phyloP scores from a whole-genome alignment of 805 yeast genomes.

The Lipomyces lipofer region DNA sequence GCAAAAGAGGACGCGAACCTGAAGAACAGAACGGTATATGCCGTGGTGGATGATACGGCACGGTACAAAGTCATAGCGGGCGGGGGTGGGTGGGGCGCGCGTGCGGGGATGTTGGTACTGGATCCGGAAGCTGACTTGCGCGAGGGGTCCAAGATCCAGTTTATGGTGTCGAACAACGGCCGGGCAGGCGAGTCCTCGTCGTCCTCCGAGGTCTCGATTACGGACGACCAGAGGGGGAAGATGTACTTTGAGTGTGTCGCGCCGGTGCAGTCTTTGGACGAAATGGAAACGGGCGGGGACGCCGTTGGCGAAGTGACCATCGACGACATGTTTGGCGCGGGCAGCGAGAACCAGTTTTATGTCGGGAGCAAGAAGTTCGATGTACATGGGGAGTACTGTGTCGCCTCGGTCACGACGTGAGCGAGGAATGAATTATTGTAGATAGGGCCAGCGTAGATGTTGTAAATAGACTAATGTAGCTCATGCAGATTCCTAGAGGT shows the following conservation, averaged over 20 bases:
- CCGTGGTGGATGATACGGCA: conserved; percentile 32
- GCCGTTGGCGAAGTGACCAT: conserved; percentile 15
- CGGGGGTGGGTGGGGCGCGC: conserved; percentile 75
- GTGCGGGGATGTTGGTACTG: conserved; percentile 63
- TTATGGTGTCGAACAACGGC: conserved; percentile 32
- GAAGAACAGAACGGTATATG: conserved; percentile 25
- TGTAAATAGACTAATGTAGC: no score
- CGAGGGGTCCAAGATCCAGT: conserved; percentile 51
- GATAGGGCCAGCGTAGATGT: no score
- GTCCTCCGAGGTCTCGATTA: conserved; percentile 6
- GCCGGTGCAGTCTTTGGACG: conserved; percentile 23
- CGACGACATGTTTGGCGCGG: conserved; percentile 28
- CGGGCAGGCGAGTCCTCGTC: background rate
- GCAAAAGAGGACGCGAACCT: conserved; percentile 4
- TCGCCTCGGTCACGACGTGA: conserved; percentile 22
- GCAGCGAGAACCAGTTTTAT: conserved; percentile 23
- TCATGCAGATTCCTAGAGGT: no score
- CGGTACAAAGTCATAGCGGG: conserved; percentile 65
- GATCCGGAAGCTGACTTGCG: conserved; percentile 55
- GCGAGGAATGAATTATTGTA: no score
- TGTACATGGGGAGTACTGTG: conserved; percentile 29
- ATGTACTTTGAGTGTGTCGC: conserved; percentile 28
- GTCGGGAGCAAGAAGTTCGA: conserved; percentile 20
- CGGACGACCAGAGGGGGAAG: conserved; percentile 5
- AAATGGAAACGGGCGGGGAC: background rate